Evolutionary conservation across 176 grass and related monocot genomes (phyloP), one percentile per base, ranked within the genome.

Genomic region (Carex parvula): DNA sequence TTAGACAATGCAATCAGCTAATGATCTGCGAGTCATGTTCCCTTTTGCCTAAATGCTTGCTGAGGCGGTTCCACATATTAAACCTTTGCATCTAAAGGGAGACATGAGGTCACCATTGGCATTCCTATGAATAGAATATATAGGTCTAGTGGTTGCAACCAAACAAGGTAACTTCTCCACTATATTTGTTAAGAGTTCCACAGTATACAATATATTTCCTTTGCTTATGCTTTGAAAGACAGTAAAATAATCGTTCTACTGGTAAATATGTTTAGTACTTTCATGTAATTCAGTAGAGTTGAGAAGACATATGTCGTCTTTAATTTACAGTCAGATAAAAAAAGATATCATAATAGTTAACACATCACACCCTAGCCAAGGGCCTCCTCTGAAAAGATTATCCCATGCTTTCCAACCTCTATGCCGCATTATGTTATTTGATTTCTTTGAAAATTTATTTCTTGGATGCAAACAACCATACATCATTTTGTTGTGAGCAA

Each of bases 1-100:
- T 65, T 87, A 71, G 80, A 83, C 67, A 83, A 78, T 64, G 66
- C 56, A 87, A 83, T 87, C 84, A 61, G 56, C 14, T 59, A 81
- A 71, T 26, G 76, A 81, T 81, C 42, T 81, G 29, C 26, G 35
- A 68, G 50, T 70, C 75, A 81, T 86, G 37, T 46, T 81, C 46
- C 54, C 10, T 67, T 65, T 86, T 81, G 59, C 3, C 24, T 48
- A 65, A 81, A 80, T 80, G 84, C 63, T 80, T 54, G 58, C 81
- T 83, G 81, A 86, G 75, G 17, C 48, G 64, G 72, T 86, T 70
- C 46, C 46, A 81, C 20, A 86, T 60, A 46, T 41, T 78, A 18
- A 20, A 55, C 39, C 62, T 83, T 53, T 66, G 16, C 81, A 83
- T 68, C 29, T 16, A 42, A 57, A 75, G 57, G 26, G 73, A 78